Conservation (phyloP, 805 yeast genomes). For the Komagataella phaffii region DNA sequence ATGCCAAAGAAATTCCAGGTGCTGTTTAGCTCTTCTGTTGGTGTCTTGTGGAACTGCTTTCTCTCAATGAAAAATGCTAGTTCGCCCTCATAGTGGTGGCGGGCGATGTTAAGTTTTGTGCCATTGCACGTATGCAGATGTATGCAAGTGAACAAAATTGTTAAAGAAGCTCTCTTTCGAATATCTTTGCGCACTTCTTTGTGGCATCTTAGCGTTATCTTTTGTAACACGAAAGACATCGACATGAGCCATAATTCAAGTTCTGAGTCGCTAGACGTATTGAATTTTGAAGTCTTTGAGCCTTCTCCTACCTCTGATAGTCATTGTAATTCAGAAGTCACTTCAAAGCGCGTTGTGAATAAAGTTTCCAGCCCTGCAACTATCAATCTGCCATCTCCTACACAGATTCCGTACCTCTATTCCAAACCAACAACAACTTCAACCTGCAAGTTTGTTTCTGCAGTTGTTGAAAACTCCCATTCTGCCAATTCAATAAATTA, state of each 20-base stretch:
- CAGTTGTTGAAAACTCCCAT: background rate
- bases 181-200: background rate
- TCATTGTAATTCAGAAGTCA: background rate
- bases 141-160: background rate
- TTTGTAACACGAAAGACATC: background rate
- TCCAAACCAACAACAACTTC: background rate
- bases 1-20: slow-evolving; percentile 71
- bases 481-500: background rate
- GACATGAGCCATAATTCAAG: background rate
- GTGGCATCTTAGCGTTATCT: background rate
- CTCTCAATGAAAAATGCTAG: slow-evolving; percentile 64
- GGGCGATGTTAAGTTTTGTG: background rate
- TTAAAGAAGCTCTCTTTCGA: background rate
- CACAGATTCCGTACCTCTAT: background rate
- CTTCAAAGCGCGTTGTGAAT: background rate
- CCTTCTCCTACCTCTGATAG: background rate
- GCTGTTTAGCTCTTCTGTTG: slow-evolving; percentile 77
- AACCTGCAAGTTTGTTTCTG: background rate
- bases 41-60: slow-evolving; percentile 92
- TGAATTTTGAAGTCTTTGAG: background rate
- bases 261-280: background rate
- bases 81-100: background rate
- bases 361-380: background rate
- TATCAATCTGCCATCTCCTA: background rate
- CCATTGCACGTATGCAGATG: background rate